Evolutionary conservation across 1,284 basidiomycete genomes (phyloP).

Genomic region (Cryptococcus sp.): DNA sequence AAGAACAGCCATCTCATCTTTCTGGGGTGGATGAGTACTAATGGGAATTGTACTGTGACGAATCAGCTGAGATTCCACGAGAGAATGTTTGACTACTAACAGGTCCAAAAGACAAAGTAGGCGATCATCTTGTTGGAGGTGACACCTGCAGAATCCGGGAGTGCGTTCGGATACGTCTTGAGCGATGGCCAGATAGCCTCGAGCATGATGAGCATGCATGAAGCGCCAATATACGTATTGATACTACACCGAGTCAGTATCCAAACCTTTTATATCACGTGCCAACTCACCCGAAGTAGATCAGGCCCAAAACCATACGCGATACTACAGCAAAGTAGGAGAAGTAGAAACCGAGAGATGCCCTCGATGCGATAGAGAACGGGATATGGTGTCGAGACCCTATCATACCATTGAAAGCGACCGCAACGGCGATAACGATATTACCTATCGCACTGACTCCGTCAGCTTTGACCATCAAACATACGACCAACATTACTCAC

Average conservation of each 20-base stretch:
- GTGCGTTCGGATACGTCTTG: conserved; percentile 58
- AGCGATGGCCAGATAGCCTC: conserved; percentile 74
- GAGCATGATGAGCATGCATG: conserved; percentile 54
- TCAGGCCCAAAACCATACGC: conserved; percentile 64
- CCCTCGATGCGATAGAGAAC: conserved; percentile 69
- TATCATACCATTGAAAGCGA: conserved; percentile 58
- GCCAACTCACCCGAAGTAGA: conserved; percentile 57
- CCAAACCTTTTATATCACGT: neutral
- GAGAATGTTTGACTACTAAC: conserved; percentile 45
- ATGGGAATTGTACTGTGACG: conserved; percentile 50
- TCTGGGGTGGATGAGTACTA: conserved; percentile 69
- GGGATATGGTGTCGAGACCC: conserved; percentile 65
- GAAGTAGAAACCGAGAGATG: conserved; percentile 69
- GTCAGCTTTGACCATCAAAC: neutral
- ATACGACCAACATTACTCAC: conserved; percentile 9
- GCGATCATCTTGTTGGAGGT: conserved; percentile 59
- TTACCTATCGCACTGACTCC: conserved; percentile 33
- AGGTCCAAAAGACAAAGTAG: conserved; percentile 66
- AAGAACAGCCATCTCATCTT: conserved; percentile 69
- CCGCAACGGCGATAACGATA: conserved; percentile 33
- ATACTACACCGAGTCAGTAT: conserved; percentile 45
- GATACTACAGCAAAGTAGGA: conserved; percentile 59
- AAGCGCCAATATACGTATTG: conserved; percentile 52
- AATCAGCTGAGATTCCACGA: neutral
- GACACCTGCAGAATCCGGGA: conserved; percentile 58